phyloP scores from a whole-genome alignment of 306 rosid species.

The Prunus dulcis region DNA sequence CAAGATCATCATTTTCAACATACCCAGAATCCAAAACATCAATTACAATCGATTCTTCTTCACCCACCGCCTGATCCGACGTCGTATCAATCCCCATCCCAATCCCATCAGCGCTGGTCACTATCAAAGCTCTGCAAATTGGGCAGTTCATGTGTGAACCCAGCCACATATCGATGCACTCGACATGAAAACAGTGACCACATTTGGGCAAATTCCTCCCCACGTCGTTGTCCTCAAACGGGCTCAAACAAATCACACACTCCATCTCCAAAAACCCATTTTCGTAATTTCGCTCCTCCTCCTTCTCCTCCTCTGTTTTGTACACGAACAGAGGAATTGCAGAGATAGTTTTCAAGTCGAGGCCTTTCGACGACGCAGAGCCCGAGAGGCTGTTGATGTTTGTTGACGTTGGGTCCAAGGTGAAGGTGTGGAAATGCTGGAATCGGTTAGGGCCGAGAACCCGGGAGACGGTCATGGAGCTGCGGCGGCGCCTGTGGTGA shows the following conservation, averaged over 20 bases:
- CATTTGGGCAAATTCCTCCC: slow-evolving; percentile 72
- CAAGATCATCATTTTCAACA: background rate
- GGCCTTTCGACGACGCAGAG: slow-evolving; percentile 49
- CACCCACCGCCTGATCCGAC: background rate
- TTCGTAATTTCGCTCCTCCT: slow-evolving; percentile 2
- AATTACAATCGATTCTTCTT: slow-evolving; percentile 22
- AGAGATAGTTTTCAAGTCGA: slow-evolving; percentile 47
- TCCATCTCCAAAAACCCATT: slow-evolving; percentile 33
- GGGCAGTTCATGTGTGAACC: slow-evolving; percentile 77
- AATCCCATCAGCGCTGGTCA: background rate
- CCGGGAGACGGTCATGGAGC: slow-evolving; percentile 51
- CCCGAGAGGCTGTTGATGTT: slow-evolving; percentile 10
- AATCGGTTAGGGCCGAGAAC: slow-evolving; percentile 42
- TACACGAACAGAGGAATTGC: slow-evolving; percentile 65
- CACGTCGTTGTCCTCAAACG: slow-evolving; percentile 58
- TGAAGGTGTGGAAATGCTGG: slow-evolving; percentile 46
- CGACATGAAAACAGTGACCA: slow-evolving; percentile 72
- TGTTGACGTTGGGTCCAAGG: slow-evolving; percentile 33
- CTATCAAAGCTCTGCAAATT: slow-evolving; percentile 63
- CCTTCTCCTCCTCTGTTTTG: background rate
- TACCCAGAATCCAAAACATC: slow-evolving; percentile 37
- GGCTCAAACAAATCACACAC: slow-evolving; percentile 78
- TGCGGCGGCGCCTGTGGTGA: slow-evolving; percentile 41
- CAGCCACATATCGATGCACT: slow-evolving; percentile 93
- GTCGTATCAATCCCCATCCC: background rate